Evolutionary conservation across 2,329 filamentous ascomycete species (phyloP).

Genomic region (Penicillium sp.): DNA sequence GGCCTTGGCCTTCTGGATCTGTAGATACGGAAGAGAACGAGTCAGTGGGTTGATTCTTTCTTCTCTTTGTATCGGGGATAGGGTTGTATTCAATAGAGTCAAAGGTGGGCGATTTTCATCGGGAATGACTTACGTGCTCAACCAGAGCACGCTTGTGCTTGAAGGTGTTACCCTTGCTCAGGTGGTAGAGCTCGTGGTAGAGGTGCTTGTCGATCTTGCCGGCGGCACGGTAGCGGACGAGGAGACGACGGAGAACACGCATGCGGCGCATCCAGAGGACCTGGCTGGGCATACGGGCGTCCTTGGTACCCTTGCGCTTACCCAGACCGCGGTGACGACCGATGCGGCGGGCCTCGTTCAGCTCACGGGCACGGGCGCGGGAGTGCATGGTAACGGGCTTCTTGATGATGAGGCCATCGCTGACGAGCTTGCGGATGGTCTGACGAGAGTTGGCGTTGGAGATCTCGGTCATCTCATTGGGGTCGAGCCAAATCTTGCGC

Average conservation of each 20-base stretch:
- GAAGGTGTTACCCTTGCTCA: slow-evolving; percentile 99
- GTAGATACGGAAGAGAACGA: slow-evolving; percentile 37
- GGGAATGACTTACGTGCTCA: slow-evolving; percentile 83
- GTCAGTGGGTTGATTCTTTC: slow-evolving; percentile 24
- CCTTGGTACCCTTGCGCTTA: slow-evolving; percentile 99
- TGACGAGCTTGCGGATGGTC: slow-evolving; percentile 98
- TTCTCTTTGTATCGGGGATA: too few species aligned
- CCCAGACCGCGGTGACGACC: slow-evolving; percentile 98
- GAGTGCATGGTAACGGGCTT: slow-evolving; percentile 99
- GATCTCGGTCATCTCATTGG: slow-evolving; percentile 99
- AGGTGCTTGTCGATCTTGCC: slow-evolving; percentile 99
- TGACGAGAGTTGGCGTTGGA: slow-evolving; percentile 99
- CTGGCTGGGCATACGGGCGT: slow-evolving; percentile 99
- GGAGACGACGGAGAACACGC: slow-evolving; percentile 96
- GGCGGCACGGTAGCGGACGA: slow-evolving; percentile 99
- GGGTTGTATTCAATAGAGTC: background rate
- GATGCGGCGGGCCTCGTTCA: slow-evolving; percentile 92
- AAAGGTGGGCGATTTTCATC: background rate
- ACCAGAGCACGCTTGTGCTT: slow-evolving; percentile 99
- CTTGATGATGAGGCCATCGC: slow-evolving; percentile 99
- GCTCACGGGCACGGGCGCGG: slow-evolving; percentile 90
- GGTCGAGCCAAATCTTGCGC: slow-evolving; percentile 99
- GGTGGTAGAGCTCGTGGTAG: slow-evolving; percentile 99
- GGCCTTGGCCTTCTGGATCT: slow-evolving; percentile 99
- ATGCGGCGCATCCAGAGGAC: slow-evolving; percentile 99